Evolutionary conservation across 2,329 filamentous ascomycete genomes (phyloP).

Genomic region (Aspergillus arachidicola): DNA sequence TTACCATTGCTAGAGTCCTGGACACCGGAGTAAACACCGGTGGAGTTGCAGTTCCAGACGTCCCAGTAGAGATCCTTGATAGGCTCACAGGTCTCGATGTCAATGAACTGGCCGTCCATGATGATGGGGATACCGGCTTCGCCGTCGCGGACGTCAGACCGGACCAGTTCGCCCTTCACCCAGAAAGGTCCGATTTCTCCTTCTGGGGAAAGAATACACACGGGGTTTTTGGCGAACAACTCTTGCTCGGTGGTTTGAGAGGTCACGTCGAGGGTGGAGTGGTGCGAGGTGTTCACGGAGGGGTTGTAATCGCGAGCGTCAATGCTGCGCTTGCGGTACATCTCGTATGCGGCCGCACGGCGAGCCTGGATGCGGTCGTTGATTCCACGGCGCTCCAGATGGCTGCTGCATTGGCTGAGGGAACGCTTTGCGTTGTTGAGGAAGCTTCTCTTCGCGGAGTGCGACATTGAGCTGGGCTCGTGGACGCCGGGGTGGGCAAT

Average conservation of each 20-base stretch:
- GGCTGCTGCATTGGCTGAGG: constrained; percentile 23
- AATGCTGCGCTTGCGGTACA: constrained; percentile 20
- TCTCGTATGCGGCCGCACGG: constrained; percentile 22
- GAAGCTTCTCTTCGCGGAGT: constrained; percentile 16
- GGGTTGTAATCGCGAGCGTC: constrained; percentile 36
- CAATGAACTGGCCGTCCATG: constrained; percentile 44
- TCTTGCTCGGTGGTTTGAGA: constrained; percentile 21
- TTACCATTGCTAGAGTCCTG: constrained; percentile 32
- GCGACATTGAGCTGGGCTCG: constrained; percentile 19
- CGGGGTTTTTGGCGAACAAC: constrained; percentile 31
- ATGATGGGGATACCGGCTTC: constrained; percentile 40
- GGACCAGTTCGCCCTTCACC: constrained; percentile 42
- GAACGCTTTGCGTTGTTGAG: constrained; percentile 17
- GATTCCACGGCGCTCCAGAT: constrained; percentile 24
- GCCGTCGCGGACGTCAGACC: constrained; percentile 39
- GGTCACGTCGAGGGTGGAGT: constrained; percentile 32
- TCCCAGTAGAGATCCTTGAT: constrained; percentile 37
- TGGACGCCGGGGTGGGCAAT: constrained; percentile 25
- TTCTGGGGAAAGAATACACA: constrained; percentile 55
- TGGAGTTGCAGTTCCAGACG: constrained; percentile 41
- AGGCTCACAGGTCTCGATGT: constrained; percentile 44
- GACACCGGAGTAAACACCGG: constrained; percentile 34
- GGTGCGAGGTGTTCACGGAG: constrained; percentile 41
- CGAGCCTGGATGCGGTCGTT: constrained; percentile 27
- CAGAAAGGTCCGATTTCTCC: constrained; percentile 53